These are phyloP conservation scores for Neurospora sp. DNA, from an alignment of 495 filamentous ascomycete genomes.

Conservation along the genomic window DNA sequence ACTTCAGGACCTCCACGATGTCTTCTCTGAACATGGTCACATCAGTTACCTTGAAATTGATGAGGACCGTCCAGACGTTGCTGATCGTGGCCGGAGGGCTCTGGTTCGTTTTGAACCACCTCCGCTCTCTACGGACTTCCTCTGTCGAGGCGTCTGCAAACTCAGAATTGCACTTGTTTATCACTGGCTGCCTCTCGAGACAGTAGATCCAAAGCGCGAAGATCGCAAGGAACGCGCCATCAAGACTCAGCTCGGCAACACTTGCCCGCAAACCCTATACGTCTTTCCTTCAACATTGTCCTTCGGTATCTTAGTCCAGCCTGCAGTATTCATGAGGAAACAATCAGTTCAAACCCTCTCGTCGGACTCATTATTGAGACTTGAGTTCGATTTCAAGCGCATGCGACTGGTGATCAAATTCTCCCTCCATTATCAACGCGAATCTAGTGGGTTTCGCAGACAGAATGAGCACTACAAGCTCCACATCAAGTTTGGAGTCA, in stretches of 20 bases:
- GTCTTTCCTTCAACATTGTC: slow-evolving; percentile 28
- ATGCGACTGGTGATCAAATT: slow-evolving; percentile 35
- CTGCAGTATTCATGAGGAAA: slow-evolving; percentile 41
- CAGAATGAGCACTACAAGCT: slow-evolving; percentile 31
- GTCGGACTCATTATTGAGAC: background rate
- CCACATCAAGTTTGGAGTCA: slow-evolving; percentile 53
- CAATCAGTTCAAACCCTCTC: slow-evolving; percentile 15
- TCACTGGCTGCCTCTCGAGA: background rate
- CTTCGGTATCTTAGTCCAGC: slow-evolving; percentile 45
- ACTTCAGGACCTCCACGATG: slow-evolving; percentile 15
- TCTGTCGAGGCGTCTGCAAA: slow-evolving; percentile 6
- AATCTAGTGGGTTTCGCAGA: slow-evolving; percentile 2
- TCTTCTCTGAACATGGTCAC: slow-evolving; percentile 20
- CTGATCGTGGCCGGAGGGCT: slow-evolving; percentile 8
- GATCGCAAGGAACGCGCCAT: slow-evolving; percentile 1
- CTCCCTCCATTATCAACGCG: background rate
- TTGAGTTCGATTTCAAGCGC: slow-evolving; percentile 35
- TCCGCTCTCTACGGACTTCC: slow-evolving; percentile 16
- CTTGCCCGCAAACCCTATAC: slow-evolving; percentile 17
- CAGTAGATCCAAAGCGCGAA: background rate
- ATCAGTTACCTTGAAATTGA: slow-evolving; percentile 27
- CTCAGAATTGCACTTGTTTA: background rate
- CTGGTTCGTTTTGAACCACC: slow-evolving; percentile 30
- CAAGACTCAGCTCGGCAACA: slow-evolving; percentile 16
- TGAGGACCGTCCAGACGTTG: slow-evolving; percentile 3